Conservation (phyloP, 2,329 filamentous ascomycete species). For the Didymosphaeria variabile region DNA sequence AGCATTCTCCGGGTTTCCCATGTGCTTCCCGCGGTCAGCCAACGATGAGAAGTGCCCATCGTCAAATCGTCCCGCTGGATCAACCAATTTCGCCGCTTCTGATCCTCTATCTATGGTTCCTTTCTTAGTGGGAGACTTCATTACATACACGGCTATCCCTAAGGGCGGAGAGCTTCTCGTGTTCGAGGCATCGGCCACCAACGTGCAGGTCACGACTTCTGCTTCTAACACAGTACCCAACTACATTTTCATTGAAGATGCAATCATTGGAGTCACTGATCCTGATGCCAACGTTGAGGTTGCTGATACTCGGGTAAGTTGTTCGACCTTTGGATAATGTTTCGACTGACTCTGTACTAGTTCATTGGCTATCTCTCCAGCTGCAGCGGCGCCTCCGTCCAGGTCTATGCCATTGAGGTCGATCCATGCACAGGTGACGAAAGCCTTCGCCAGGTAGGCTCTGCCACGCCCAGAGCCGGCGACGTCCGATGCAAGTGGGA, state of each 20-base stretch:
- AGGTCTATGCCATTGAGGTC: conserved; percentile 53
- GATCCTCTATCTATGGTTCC: conserved; percentile 54
- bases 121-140: conserved; percentile 52
- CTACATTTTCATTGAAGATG: conserved; percentile 55
- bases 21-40: conserved; percentile 59
- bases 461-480: conserved; percentile 39
- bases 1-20: conserved; percentile 61
- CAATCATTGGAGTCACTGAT: conserved; percentile 53
- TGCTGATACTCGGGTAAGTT: conserved; percentile 39
- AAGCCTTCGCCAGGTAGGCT: conserved; percentile 41
- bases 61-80: conserved; percentile 47
- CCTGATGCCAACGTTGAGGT: conserved; percentile 46
- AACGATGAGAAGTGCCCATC: conserved; percentile 48
- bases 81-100: conserved; percentile 40
- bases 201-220: conserved; percentile 52
- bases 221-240: conserved; percentile 44
- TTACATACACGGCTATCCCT: conserved; percentile 52
- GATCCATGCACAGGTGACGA: conserved; percentile 55
- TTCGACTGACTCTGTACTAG: conserved; percentile 18
- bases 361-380: conserved; percentile 54
- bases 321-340: conserved; percentile 20
- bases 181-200: conserved; percentile 50
- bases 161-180: conserved; percentile 44
- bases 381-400: conserved; percentile 42
- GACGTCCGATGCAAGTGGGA: conserved; percentile 54